phyloP scores from a whole-genome alignment of 2,329 filamentous ascomycete species.

The Pleurostoma richardsiae region DNA sequence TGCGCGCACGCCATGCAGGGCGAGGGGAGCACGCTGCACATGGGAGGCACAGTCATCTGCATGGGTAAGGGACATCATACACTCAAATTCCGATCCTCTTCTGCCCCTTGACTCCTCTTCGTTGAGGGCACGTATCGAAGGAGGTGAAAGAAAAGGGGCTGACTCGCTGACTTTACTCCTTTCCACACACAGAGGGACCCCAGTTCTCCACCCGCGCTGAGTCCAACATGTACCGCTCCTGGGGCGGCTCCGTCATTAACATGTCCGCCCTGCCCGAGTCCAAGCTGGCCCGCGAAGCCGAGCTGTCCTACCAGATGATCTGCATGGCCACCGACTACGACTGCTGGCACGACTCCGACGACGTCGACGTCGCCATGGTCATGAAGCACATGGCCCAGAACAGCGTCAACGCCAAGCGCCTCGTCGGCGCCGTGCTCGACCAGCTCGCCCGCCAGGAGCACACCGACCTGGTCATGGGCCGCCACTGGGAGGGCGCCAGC shows the following conservation, averaged over 20 bases:
- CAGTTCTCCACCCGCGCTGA: constrained; percentile 97
- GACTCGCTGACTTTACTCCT: neutral
- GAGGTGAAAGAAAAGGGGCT: neutral
- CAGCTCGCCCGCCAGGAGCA: constrained; percentile 76
- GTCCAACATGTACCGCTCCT: constrained; percentile 88
- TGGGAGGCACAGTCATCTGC: constrained; percentile 79
- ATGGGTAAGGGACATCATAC: constrained; percentile 63
- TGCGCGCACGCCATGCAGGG: constrained; percentile 75
- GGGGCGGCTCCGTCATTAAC: constrained; percentile 95
- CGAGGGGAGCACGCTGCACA: constrained; percentile 79
- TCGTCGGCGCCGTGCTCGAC: constrained; percentile 84
- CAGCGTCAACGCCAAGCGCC: constrained; percentile 75
- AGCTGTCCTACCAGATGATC: constrained; percentile 96
- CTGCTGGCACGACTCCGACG: constrained; percentile 83
- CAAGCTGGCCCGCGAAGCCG: constrained; percentile 92
- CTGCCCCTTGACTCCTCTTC: neutral
- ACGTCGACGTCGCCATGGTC: constrained; percentile 94
- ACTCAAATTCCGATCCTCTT: neutral
- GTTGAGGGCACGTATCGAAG: neutral
- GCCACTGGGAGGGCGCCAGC: constrained; percentile 72
- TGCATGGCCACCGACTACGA: constrained; percentile 99
- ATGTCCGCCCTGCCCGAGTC: constrained; percentile 95
- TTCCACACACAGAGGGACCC: constrained; percentile 67
- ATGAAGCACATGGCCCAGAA: constrained; percentile 96
- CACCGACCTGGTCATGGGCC: constrained; percentile 68